A percentile compares a stretch with the other conserved stretches of the same genome.
Conservation (phyloP, 768 basidiomycete species). For the Calocybe cyanea region DNA sequence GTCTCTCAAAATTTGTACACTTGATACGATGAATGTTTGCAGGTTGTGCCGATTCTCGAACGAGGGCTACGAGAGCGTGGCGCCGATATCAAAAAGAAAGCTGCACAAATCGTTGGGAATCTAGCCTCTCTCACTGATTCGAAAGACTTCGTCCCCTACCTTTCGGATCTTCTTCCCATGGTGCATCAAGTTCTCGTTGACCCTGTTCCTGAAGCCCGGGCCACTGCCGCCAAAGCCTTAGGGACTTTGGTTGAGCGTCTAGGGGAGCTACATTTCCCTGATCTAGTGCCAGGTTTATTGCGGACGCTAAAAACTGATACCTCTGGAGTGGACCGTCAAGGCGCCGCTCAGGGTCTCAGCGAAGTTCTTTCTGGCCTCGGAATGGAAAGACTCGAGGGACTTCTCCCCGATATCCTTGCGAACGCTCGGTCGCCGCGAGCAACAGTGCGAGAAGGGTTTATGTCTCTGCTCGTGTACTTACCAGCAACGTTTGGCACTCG, state of each 20-base stretch:
- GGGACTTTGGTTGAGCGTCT: conserved; percentile 96
- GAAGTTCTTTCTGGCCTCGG: conserved; percentile 95
- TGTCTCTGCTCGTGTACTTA: conserved; percentile 93
- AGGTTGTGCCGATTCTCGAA: conserved; percentile 95
- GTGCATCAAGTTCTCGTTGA: conserved; percentile 92
- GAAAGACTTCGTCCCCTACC: conserved; percentile 92
- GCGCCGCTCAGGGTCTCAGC: conserved; percentile 94
- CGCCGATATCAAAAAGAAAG: conserved; percentile 92
- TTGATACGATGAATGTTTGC: not conserved
- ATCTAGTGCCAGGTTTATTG: conserved; percentile 86
- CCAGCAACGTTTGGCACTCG: conserved; percentile 95
- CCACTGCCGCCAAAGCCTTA: conserved; percentile 94
- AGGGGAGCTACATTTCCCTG: conserved; percentile 93
- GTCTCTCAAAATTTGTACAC: not conserved
- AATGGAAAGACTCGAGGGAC: conserved; percentile 93
- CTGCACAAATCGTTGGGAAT: conserved; percentile 97
- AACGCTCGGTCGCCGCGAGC: conserved; percentile 88
- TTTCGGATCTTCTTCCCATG: conserved; percentile 83
- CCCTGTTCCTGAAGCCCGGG: conserved; percentile 96
- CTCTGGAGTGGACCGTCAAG: conserved; percentile 94
- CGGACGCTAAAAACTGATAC: conserved; percentile 89
- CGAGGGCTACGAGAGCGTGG: conserved; percentile 88
- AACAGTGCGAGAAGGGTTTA: conserved; percentile 96
- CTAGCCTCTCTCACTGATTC: conserved; percentile 85
- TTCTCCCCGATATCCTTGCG: conserved; percentile 89